Percentiles rank a stretch among this genome's conserved stretches.
These are phyloP conservation scores for Pyrenophora teres DNA, from an alignment of 2,329 filamentous ascomycete genomes.

Conservation along the genomic window DNA sequence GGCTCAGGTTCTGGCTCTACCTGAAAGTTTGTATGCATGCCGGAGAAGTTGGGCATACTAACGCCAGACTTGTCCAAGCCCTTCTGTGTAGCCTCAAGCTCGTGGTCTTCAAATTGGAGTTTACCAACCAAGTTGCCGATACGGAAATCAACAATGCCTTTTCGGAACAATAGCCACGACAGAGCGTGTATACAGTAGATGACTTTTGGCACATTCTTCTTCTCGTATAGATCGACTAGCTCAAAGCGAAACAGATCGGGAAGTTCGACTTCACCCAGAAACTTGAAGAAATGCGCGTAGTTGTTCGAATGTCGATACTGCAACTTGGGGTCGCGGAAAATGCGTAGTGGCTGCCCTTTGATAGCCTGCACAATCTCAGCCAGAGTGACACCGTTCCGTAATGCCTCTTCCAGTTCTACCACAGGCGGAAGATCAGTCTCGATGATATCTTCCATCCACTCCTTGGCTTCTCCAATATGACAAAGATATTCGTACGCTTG, in stretches of 20 bases:
- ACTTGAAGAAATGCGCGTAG: constrained; percentile 93
- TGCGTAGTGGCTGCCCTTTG: constrained; percentile 74
- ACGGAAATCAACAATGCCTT: constrained; percentile 91
- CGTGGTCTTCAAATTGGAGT: constrained; percentile 95
- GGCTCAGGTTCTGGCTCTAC: constrained; percentile 82
- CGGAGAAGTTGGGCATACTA: constrained; percentile 96
- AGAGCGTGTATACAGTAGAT: constrained; percentile 98
- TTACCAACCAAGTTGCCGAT: constrained; percentile 97
- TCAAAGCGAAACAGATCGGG: constrained; percentile 97
- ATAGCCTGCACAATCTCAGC: constrained; percentile 92
- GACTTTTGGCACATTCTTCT: constrained; percentile 99
- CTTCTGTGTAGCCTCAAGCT: constrained; percentile 95
- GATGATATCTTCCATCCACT: constrained; percentile 96
- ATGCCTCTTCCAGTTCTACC: constrained; percentile 87
- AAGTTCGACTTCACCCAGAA: constrained; percentile 86
- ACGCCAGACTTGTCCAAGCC: constrained; percentile 93
- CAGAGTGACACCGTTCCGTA: constrained; percentile 90
- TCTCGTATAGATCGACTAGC: constrained; percentile 96
- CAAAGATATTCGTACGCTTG: constrained; percentile 98
- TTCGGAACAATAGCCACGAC: constrained; percentile 94
- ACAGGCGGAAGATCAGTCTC: constrained; percentile 86
- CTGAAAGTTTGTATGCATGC: constrained; percentile 94
- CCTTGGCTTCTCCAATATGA: constrained; percentile 97
- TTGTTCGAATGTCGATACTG: constrained; percentile 98
- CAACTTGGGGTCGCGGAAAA: constrained; percentile 82